A percentile compares a stretch with the other conserved stretches of the same genome.
phyloP scores from a whole-genome alignment of 768 basidiomycete genomes.

The Kondoa subrosea region DNA sequence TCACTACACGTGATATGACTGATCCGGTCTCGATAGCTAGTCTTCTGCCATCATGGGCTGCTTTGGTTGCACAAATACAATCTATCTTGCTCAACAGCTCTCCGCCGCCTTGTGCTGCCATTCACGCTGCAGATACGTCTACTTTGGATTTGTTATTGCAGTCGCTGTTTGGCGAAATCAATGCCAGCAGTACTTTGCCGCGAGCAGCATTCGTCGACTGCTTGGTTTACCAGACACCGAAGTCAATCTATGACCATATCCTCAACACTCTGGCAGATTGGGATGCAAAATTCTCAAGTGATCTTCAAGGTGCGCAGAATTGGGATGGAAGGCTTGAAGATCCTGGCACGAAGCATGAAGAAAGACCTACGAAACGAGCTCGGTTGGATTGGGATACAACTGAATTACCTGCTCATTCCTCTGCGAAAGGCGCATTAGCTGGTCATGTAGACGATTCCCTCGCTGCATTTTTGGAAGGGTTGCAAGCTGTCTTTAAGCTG shows the following conservation, averaged over 20 bases:
- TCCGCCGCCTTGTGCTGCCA: not conserved
- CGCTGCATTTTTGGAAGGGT: not conserved
- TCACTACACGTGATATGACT: not conserved
- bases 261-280: constrained; percentile 1
- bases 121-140: constrained; percentile 1
- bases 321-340: constrained; percentile 8
- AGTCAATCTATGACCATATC: not conserved
- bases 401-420: not conserved
- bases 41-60: not conserved
- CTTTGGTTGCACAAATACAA: not conserved
- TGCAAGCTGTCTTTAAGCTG: not conserved
- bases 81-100: not conserved
- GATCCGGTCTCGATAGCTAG: not conserved
- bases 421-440: not conserved
- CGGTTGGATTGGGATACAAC: not conserved
- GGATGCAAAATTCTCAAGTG: not conserved
- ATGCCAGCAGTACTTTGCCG: not conserved
- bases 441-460: constrained; percentile 4
- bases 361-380: not conserved
- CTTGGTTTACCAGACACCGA: not conserved
- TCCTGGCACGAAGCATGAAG: not conserved
- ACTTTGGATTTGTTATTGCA: not conserved
- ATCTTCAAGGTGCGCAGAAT: not conserved
- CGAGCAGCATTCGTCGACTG: not conserved
- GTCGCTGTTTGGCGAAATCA: not conserved